Evolutionary conservation across 192 early-diverging fungal species (phyloP), one percentile per base, ranked within the genome.

Genomic region (Rhizoclosmatium globosum): DNA sequence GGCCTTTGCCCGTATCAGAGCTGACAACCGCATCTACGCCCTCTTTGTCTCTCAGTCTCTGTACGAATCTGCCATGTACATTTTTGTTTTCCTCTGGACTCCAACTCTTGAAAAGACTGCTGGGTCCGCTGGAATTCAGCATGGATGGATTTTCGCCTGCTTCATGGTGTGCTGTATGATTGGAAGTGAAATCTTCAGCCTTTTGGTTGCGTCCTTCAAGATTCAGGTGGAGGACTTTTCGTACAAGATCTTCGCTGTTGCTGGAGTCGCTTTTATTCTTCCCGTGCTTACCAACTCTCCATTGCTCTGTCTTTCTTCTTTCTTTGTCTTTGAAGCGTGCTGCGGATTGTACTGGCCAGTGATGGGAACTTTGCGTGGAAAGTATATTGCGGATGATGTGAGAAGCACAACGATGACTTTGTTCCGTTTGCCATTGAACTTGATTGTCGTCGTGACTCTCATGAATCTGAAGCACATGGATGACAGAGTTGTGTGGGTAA

Each of bases 111-210:
- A 84, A 68, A 43, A 23, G 57, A 77, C 13, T 3, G 7, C 23
- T 6, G 15, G 41, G 3, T 47, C 53, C n/a, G 39, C 43, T 58
- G n/a, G 64, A 7, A 42, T 89, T 23, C 86, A 86, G 9, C 87
- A 76, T 68, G 87, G 87, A 7, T 4, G 85, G 17, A 79, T 87
- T 15, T 89, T 89, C 64, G 48, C 85, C 9, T 70, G 67, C 31
- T 86, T 87, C 50, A 89, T 89, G 87, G 81, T 89, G 42, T 86
- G 69, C 39, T 77, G 84, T 78, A 87, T 89, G 86, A 38, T 84
- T 3, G 87, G 87, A 9, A 88, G 86, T 0, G 45, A 78, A 11
- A n/a, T 84, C 43, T 86, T 82, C 61, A 9, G 6, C 6, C 48
- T 50, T 15, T 50, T 50, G 48, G 15, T 50, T 50, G 4, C 48